Evolutionary conservation across 768 basidiomycete genomes (phyloP).

Genomic region (Phylloporus sp.): DNA sequence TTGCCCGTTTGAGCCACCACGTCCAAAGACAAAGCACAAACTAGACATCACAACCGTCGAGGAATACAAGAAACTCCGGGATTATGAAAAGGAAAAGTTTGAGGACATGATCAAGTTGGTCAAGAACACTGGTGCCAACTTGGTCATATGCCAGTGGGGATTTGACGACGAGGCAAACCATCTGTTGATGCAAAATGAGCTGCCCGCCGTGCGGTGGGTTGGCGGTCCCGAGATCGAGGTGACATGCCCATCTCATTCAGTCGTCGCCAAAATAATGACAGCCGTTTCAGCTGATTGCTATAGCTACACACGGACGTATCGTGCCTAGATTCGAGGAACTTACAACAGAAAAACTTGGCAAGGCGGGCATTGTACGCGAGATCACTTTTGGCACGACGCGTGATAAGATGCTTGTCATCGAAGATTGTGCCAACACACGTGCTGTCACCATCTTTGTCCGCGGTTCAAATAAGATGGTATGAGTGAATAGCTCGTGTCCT

Average conservation of each 20-base stretch:
- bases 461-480: conserved; percentile 98
- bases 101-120: conserved; percentile 95
- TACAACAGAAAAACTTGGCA: conserved; percentile 84
- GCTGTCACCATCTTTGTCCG: conserved; percentile 97
- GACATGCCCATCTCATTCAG: not conserved
- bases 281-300: conserved; percentile 78
- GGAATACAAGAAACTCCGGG: conserved; percentile 91
- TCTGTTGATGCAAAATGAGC: conserved; percentile 93
- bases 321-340: conserved; percentile 98
- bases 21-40: conserved; percentile 99
- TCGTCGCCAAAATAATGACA: not conserved
- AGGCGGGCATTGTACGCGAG: conserved; percentile 91
- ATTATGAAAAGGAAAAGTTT: conserved; percentile 96
- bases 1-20: conserved; percentile 97
- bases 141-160: conserved; percentile 99
- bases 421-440: conserved; percentile 94
- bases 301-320: conserved; percentile 96
- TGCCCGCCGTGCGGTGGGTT: conserved; percentile 98
- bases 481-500: conserved; percentile 5
- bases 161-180: conserved; percentile 99
- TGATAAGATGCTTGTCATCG: conserved; percentile 99
- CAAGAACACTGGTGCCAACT: conserved; percentile 94
- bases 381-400: conserved; percentile 95
- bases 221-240: conserved; percentile 99
- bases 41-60: conserved; percentile 95